Evolutionary conservation across 768 basidiomycete genomes (phyloP).

Genomic region (Roridomyces roridus): DNA sequence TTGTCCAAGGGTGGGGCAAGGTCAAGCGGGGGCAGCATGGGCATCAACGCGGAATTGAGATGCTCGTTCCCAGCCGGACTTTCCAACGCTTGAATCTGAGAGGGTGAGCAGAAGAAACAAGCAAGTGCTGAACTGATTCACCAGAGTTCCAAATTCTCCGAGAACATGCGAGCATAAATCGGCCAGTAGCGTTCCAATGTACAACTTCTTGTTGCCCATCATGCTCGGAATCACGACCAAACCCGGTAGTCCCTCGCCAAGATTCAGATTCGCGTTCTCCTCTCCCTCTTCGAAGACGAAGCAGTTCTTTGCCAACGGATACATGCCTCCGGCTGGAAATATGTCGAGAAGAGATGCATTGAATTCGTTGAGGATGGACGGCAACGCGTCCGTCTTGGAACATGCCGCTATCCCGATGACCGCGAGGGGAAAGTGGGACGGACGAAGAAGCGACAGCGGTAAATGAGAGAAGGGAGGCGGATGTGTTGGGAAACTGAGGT

Average conservation of each 20-base stretch:
- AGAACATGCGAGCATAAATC: slow-evolving; percentile 89
- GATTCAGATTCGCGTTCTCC: slow-evolving; percentile 57
- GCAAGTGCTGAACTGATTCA: slow-evolving; percentile 43
- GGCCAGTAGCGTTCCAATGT: slow-evolving; percentile 87
- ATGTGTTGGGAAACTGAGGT: slow-evolving; percentile 79
- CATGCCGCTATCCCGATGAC: slow-evolving; percentile 87
- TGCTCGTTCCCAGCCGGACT: slow-evolving; percentile 87
- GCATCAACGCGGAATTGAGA: slow-evolving; percentile 72
- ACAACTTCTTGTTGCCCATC: slow-evolving; percentile 88
- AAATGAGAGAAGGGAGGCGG: slow-evolving; percentile 73
- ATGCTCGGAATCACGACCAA: slow-evolving; percentile 81
- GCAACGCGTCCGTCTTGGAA: slow-evolving; percentile 57
- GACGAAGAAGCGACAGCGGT: slow-evolving; percentile 74
- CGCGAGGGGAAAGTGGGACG: slow-evolving; percentile 84
- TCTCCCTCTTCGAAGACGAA: slow-evolving; percentile 87
- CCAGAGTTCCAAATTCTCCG: slow-evolving; percentile 84
- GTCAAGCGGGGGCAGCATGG: slow-evolving; percentile 67
- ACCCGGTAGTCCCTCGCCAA: slow-evolving; percentile 62
- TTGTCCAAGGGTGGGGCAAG: slow-evolving; percentile 63
- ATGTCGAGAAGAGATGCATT: slow-evolving; percentile 66
- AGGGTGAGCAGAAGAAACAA: slow-evolving; percentile 7
- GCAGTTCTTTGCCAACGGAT: slow-evolving; percentile 81
- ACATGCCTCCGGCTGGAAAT: slow-evolving; percentile 70
- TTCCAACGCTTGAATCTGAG: slow-evolving; percentile 79
- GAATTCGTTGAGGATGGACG: slow-evolving; percentile 68